Conservation (phyloP, 169 alveolate species). For the Babesia bovis region DNA sequence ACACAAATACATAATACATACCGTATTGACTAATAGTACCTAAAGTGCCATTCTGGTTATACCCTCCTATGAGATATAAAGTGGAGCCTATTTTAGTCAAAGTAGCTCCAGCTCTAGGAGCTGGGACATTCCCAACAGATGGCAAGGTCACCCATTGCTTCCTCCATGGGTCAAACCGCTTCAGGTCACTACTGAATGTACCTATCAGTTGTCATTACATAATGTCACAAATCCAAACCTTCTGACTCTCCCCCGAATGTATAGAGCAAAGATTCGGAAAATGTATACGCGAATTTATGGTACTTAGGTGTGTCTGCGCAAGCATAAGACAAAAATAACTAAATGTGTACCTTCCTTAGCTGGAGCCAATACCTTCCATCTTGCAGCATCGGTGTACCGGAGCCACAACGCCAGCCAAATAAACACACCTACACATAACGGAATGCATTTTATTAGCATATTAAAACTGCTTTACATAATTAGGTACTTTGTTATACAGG, state of each 20-base stretch:
- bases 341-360: background rate
- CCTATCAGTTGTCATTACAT: constrained; percentile 3
- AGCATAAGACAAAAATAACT: background rate
- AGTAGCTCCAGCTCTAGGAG: constrained; percentile 51
- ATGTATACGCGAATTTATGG: constrained; percentile 30
- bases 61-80: constrained; percentile 61
- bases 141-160: constrained; percentile 27
- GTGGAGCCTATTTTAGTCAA: constrained; percentile 51
- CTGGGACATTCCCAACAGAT: constrained; percentile 37
- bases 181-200: constrained; percentile 18
- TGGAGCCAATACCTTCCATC: constrained; percentile 6
- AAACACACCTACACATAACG: too few species aligned
- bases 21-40: constrained; percentile 53
- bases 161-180: constrained; percentile 7
- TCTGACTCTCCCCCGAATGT: constrained; percentile 57
- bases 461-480: too few species aligned
- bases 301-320: background rate
- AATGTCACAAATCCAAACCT: constrained; percentile 6
- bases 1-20: background rate
- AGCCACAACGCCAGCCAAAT: too few species aligned
- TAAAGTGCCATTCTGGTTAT: constrained; percentile 53
- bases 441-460: too few species aligned
- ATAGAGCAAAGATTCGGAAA: constrained; percentile 10
- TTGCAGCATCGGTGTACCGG: constrained; percentile 2
- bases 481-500: too few species aligned